phyloP scores from a whole-genome alignment of 163 green algal genomes.

The Trebouxia gelatinosa region DNA sequence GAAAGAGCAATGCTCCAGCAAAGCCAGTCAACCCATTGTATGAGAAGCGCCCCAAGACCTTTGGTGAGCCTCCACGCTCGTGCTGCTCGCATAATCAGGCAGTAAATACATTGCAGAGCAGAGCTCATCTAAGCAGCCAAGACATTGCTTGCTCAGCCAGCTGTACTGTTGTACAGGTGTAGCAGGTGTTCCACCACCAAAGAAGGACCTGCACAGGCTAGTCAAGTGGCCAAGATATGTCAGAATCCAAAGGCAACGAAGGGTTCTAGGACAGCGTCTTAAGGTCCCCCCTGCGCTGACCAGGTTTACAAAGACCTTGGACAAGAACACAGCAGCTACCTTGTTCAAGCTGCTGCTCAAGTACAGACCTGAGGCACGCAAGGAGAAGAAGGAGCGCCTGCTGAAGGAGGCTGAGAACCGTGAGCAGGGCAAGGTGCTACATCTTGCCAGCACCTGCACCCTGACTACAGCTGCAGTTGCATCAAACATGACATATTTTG shows the following conservation, averaged over 20 bases:
- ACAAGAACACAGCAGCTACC: slow-evolving; percentile 91
- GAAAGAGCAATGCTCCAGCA: slow-evolving; percentile 43
- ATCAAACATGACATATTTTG: too few species aligned
- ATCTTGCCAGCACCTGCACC: background rate
- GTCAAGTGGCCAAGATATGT: slow-evolving; percentile 99
- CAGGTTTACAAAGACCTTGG: slow-evolving; percentile 94
- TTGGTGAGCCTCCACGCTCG: slow-evolving; percentile 52
- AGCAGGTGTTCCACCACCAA: slow-evolving; percentile 69
- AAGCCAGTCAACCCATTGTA: slow-evolving; percentile 83
- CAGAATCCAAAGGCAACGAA: slow-evolving; percentile 93
- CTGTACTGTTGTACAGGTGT: slow-evolving; percentile 52
- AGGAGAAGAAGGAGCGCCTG: slow-evolving; percentile 93
- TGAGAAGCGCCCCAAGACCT: slow-evolving; percentile 79
- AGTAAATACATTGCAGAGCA: background rate
- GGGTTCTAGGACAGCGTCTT: slow-evolving; percentile 91
- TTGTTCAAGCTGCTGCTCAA: slow-evolving; percentile 99
- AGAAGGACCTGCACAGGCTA: slow-evolving; percentile 93
- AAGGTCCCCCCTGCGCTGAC: slow-evolving; percentile 93
- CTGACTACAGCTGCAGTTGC: too few species aligned
- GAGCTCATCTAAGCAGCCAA: background rate
- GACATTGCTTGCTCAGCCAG: too few species aligned
- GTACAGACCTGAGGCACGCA: slow-evolving; percentile 98
- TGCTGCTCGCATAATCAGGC: background rate
- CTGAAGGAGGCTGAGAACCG: slow-evolving; percentile 36
- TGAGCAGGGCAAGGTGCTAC: slow-evolving; percentile 50